These are phyloP conservation scores for Solanum infundibuliforme DNA, from an alignment of 257 asterid genomes.

Conservation along the genomic window DNA sequence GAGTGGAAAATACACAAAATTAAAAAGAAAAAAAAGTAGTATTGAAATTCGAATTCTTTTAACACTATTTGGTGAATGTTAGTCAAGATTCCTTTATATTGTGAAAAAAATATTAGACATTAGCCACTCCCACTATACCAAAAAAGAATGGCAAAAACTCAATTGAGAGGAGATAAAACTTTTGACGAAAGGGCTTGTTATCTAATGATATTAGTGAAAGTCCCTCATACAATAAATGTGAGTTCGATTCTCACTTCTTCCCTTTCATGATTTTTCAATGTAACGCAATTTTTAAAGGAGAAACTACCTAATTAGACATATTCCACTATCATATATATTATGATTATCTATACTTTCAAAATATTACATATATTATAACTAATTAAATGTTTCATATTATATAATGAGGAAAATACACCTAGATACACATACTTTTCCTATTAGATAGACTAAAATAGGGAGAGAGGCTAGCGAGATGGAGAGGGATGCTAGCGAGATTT, in stretches of 20 bases:
- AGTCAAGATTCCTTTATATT: not conserved
- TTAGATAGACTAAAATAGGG: too few relatives aligned
- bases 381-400: too few relatives aligned
- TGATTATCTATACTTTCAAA: too few relatives aligned
- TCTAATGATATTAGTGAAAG: not conserved
- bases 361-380: too few relatives aligned
- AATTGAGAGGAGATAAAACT: not conserved
- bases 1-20: not conserved
- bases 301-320: too few relatives aligned
- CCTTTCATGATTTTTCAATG: not conserved
- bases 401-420: too few relatives aligned
- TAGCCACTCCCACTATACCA: not conserved
- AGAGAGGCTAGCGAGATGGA: not conserved
- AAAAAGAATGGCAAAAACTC: not conserved
- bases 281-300: not conserved
- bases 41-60: not conserved
- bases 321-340: too few relatives aligned
- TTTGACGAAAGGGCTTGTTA: accelerated
- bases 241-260: not conserved
- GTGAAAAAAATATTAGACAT: not conserved
- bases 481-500: too few relatives aligned
- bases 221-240: not conserved
- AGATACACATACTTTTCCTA: too few relatives aligned
- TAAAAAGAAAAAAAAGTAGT: not conserved
- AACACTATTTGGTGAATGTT: not conserved